Percentiles rank a stretch among this genome's conserved stretches.
Conservation (phyloP, 2,329 filamentous ascomycete species). For the Salinomyces thailandicus region DNA sequence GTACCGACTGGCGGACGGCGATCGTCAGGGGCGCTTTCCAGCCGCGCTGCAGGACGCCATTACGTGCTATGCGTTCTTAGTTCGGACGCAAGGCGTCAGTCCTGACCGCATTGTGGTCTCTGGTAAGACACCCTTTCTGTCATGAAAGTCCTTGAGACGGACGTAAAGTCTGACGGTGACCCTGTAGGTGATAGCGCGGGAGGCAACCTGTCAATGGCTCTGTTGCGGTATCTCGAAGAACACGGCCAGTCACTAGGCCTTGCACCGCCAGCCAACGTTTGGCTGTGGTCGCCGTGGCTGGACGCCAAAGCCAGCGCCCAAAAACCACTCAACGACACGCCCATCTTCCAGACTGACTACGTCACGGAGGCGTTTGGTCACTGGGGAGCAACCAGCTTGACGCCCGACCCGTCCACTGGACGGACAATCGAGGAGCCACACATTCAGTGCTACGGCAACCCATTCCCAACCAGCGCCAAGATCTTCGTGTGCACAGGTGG, state of each 20-base stretch:
- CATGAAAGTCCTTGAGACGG: too few species aligned
- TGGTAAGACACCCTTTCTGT: too few species aligned
- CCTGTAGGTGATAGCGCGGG: neutral
- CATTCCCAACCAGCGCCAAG: neutral
- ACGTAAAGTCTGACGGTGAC: too few species aligned
- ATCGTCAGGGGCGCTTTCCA: neutral
- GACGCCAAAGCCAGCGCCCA: neutral
- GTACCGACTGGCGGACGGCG: neutral
- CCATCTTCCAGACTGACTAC: neutral
- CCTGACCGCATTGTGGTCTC: neutral
- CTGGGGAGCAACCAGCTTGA: neutral
- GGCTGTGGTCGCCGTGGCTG: neutral
- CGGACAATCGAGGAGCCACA: neutral
- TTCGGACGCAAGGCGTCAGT: neutral
- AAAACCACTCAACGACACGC: neutral
- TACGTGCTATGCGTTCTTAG: neutral
- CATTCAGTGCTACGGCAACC: neutral
- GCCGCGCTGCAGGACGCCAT: neutral
- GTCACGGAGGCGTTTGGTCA: neutral
- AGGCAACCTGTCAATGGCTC: neutral
- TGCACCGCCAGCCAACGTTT: neutral
- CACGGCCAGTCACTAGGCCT: neutral
- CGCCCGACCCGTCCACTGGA: neutral
- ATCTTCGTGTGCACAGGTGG: neutral
- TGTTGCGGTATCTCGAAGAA: neutral